Evolutionary conservation across 202 grass and related monocot genomes (phyloP).

Genomic region (Panicum virgatum): DNA sequence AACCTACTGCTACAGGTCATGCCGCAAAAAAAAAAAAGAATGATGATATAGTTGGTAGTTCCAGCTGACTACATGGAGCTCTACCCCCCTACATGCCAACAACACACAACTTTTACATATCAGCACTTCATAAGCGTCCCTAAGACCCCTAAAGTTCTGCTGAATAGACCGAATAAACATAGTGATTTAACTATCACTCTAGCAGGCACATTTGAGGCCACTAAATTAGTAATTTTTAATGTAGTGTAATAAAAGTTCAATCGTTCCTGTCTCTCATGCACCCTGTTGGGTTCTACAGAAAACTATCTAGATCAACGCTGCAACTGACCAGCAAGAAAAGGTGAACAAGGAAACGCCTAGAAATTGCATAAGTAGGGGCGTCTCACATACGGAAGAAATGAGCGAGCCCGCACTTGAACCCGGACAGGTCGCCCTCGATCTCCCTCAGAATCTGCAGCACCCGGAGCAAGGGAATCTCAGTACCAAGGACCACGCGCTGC

Average conservation of each 20-base stretch:
- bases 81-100: background rate
- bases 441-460: conserved; percentile 66
- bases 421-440: conserved; percentile 77
- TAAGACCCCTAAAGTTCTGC: background rate
- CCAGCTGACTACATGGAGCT: background rate
- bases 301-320: background rate
- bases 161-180: background rate
- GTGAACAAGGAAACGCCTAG: background rate
- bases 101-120: background rate
- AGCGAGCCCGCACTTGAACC: conserved; percentile 87
- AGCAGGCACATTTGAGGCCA: background rate
- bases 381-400: conserved; percentile 86
- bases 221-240: conserved; percentile 17
- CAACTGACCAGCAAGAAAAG: background rate
- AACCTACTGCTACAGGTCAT: background rate
- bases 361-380: background rate
- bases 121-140: background rate
- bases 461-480: background rate
- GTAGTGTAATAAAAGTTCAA: background rate
- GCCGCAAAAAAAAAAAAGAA: background rate
- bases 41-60: background rate
- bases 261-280: too few relatives aligned
- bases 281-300: background rate
- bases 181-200: background rate
- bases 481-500: background rate